Conservation (phyloP, 306 rosid genomes). For the Citrullus amarus region DNA sequence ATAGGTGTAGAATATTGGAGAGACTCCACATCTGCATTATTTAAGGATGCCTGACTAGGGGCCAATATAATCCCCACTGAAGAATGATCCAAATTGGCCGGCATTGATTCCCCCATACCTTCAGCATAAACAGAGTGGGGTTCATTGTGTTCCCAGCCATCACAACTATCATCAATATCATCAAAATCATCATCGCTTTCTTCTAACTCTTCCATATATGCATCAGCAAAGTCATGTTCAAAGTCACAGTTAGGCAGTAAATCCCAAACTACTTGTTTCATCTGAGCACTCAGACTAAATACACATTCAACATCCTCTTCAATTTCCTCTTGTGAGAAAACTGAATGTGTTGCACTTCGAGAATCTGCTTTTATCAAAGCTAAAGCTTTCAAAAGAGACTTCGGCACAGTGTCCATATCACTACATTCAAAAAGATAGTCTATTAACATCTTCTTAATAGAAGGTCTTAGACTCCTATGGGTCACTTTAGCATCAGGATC, state of each 20-base stretch:
- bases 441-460: constrained; percentile 41
- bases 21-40: constrained; percentile 8
- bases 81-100: constrained; percentile 14
- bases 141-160: constrained; percentile 15
- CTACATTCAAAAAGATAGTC: constrained; percentile 53
- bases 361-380: constrained; percentile 35
- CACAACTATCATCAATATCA: constrained; percentile 13
- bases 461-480: constrained; percentile 27
- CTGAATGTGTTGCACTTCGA: not conserved
- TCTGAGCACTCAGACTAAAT: constrained; percentile 57
- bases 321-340: constrained; percentile 26
- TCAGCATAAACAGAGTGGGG: constrained; percentile 23
- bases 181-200: constrained; percentile 42
- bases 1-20: constrained; percentile 9
- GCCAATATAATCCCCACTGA: constrained; percentile 11
- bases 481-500: constrained; percentile 43
- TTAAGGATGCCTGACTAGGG: not conserved
- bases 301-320: constrained; percentile 55
- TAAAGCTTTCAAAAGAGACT: constrained; percentile 33
- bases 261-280: constrained; percentile 56
- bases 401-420: constrained; percentile 59
- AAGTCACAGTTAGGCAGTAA: constrained; percentile 38
- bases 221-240: constrained; percentile 48
- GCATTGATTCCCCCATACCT: constrained; percentile 50
- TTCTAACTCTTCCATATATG: constrained; percentile 56